Percentiles rank a stretch among this genome's conserved stretches.
phyloP scores from a whole-genome alignment of 1,139 yeast genomes.

The Candida tetrigidarum region DNA sequence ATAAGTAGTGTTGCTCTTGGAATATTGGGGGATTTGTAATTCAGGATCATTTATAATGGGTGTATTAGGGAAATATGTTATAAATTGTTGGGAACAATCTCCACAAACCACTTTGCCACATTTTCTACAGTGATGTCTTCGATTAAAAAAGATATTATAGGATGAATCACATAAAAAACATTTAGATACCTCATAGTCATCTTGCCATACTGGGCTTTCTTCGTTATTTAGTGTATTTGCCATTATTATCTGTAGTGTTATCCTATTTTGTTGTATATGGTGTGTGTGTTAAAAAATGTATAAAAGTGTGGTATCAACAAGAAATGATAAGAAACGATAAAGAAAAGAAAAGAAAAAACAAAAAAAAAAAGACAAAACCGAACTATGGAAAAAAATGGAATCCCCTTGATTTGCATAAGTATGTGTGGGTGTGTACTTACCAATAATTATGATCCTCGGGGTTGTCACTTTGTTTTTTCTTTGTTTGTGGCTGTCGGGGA shows the following conservation, averaged over 20 bases:
- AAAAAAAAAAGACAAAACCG: too few species aligned
- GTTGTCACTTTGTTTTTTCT: too few species aligned
- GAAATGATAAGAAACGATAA: background rate
- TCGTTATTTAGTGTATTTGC: background rate
- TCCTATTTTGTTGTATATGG: background rate
- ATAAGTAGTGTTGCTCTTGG: constrained; percentile 36
- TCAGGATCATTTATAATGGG: constrained; percentile 26
- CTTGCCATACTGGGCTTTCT: constrained; percentile 73
- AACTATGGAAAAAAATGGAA: background rate
- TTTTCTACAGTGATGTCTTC: constrained; percentile 92
- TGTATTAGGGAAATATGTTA: constrained; percentile 47
- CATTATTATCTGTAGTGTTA: background rate
- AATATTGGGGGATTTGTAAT: constrained; percentile 5
- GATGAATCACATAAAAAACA: constrained; percentile 65
- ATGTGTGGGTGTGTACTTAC: too few species aligned
- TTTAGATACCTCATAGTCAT: constrained; percentile 60
- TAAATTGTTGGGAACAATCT: constrained; percentile 56
- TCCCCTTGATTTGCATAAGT: too few species aligned
- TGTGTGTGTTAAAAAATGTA: background rate
- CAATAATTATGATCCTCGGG: too few species aligned
- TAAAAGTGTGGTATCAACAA: background rate
- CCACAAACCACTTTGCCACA: constrained; percentile 83
- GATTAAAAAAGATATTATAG: constrained; percentile 63
- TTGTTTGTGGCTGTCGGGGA: background rate
- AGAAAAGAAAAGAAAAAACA: background rate